phyloP scores from a whole-genome alignment of 768 basidiomycete species.

The Sarcomyxa edulis region DNA sequence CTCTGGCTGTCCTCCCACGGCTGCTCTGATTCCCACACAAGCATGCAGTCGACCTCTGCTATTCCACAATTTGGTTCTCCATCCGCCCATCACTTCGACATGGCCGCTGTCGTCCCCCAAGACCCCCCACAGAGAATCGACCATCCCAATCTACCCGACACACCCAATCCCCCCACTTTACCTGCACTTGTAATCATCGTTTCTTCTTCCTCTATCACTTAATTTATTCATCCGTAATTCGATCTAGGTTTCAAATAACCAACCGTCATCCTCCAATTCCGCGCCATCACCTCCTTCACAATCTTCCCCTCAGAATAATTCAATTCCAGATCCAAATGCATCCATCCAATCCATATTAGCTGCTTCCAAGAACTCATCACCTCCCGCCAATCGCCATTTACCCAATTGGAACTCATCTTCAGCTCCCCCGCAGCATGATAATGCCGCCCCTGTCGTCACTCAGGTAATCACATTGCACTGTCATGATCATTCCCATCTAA shows the following conservation, averaged over 20 bases:
- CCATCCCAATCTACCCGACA: not conserved
- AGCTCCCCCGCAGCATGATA: constrained; percentile 22
- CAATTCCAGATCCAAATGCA: constrained; percentile 35
- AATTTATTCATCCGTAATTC: constrained; percentile 21
- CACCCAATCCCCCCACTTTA: not conserved
- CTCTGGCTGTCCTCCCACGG: too few species aligned
- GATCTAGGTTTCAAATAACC: constrained; percentile 24
- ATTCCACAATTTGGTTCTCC: too few species aligned
- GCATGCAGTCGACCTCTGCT: too few species aligned
- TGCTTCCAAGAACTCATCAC: constrained; percentile 39
- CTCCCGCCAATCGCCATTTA: constrained; percentile 34
- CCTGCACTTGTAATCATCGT: constrained; percentile 10
- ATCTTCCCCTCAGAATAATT: constrained; percentile 20
- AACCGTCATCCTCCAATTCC: constrained; percentile 16
- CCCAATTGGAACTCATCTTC: constrained; percentile 32
- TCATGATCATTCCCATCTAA: constrained; percentile 4
- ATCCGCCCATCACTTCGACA: constrained; percentile 4
- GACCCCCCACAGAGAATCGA: not conserved
- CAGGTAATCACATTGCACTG: constrained; percentile 28
- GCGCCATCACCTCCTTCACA: constrained; percentile 14
- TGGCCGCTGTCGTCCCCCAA: not conserved
- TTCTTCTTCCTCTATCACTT: constrained; percentile 13
- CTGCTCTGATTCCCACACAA: too few species aligned
- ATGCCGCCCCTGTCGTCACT: constrained; percentile 21
- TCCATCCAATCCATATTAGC: constrained; percentile 49